These are phyloP conservation scores for Tritrichomonas foetus DNA, from an alignment of 208 protist species.

Conservation along the genomic window DNA sequence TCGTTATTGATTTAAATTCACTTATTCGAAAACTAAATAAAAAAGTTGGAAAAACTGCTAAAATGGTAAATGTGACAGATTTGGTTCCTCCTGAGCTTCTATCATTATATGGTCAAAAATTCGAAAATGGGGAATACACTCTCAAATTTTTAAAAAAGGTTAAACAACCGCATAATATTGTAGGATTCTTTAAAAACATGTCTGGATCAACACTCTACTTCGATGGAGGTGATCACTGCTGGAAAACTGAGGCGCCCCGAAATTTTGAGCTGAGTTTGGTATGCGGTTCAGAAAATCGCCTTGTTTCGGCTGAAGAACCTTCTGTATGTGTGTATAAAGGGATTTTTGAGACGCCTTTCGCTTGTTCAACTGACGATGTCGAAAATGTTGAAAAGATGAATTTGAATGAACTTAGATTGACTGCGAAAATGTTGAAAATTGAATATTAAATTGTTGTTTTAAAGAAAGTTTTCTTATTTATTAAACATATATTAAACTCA, in stretches of 20 bases:
- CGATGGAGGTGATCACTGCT: neutral
- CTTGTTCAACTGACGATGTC: neutral
- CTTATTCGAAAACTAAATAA: neutral
- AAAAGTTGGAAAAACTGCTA: neutral
- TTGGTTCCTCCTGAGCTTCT: neutral
- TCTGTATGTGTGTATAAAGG: neutral
- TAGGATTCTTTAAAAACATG: neutral
- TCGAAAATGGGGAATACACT: neutral
- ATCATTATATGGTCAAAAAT: neutral
- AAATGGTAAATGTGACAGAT: neutral
- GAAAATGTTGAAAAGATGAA: neutral
- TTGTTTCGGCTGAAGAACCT: neutral
- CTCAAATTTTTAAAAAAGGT: neutral
- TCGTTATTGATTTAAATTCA: neutral
- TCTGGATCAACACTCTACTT: neutral
- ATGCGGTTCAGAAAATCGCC: neutral
- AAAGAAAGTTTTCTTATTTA: too few relatives aligned
- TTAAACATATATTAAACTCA: too few relatives aligned
- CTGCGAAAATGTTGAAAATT: too few relatives aligned
- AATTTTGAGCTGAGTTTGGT: neutral
- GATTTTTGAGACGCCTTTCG: neutral
- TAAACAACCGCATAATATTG: neutral
- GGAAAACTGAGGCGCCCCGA: neutral
- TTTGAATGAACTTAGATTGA: too few relatives aligned
- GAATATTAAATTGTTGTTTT: too few relatives aligned